Evolutionary conservation across 306 rosid species (phyloP), one percentile per base, ranked within the genome.

Genomic region (Aeschynomene evenia): DNA sequence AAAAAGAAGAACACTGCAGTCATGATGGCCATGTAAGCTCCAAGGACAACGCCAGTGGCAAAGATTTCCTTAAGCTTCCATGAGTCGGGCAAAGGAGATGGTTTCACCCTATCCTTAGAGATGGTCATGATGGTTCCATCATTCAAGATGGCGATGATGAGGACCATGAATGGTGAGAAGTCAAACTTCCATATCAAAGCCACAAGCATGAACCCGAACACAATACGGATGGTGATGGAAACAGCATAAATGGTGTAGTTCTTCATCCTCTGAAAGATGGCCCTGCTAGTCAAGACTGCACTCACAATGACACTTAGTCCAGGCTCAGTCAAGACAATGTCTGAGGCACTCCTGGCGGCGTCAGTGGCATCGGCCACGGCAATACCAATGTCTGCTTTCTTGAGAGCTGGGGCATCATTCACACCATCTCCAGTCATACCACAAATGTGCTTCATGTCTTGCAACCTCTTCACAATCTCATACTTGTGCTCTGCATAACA

Each of bases 341-440:
- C 98, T 4, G 96, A 92, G n/a, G 98, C 98, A 74, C 96, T 69
- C 51, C 98, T 79, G 1, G 98, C 98, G 12, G 96, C 96, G 20
- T 92, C 98, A 18, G 98, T 92, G 55, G 98, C 98, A 78, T 92
- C 98, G 8, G 82, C 98, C 68, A 89, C 98, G 0, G 98, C 98
- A 48, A 92, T 92, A n/a, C 98, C 98, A 53, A 92, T 92, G 76
- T 92, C 98, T 31, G 98, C 98, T 60, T 67, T 92, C 89, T 89
- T 92, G 22, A 92, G 79, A 24, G 98, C 96, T 2, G 98, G 98
- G 5, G 98, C 96, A 72, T 92, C 98, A 20, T 92, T 92, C 52
- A 92, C 98, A 66, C 98, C 98, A 63, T 92, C 98, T 29, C 98
- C 98, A 21, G 98, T 92, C 96, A 92, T 92, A 51, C 98, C 96